Percentiles rank a stretch among this genome's conserved stretches.
These are phyloP conservation scores for Coriolopsis trogii DNA, from an alignment of 1,284 basidiomycete species.

Conservation along the genomic window DNA sequence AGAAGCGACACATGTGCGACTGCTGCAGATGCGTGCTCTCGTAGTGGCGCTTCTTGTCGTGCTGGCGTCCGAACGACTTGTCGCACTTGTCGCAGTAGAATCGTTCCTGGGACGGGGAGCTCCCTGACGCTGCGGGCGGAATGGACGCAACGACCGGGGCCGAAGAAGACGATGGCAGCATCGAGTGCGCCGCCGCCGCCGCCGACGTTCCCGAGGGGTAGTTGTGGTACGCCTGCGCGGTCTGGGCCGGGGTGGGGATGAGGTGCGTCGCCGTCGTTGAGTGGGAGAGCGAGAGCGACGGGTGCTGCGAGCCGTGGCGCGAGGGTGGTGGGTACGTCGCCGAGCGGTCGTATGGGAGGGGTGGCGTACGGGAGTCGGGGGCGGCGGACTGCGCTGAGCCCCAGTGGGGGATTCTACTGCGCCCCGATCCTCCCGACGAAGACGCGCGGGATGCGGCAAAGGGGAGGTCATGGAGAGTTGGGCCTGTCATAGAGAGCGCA, in stretches of 20 bases:
- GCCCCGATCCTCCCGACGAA: slow-evolving; percentile 3
- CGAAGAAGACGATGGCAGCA: slow-evolving; percentile 14
- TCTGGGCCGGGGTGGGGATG: slow-evolving; percentile 30
- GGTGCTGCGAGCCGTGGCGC: slow-evolving; percentile 16
- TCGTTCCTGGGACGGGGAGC: slow-evolving; percentile 42
- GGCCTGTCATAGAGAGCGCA: slow-evolving; percentile 16
- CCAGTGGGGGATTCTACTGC: slow-evolving; percentile 18
- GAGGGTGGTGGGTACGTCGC: slow-evolving; percentile 11
- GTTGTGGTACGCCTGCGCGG: slow-evolving; percentile 23
- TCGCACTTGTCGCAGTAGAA: slow-evolving; percentile 72
- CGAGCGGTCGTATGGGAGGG: slow-evolving; percentile 13
- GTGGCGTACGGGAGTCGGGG: slow-evolving; percentile 14
- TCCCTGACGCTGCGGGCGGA: slow-evolving; percentile 27
- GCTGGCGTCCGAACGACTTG: slow-evolving; percentile 74
- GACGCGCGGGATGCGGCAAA: slow-evolving; percentile 17
- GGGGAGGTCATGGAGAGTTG: slow-evolving; percentile 24
- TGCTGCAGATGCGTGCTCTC: slow-evolving; percentile 73
- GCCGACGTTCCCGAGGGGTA: slow-evolving; percentile 14
- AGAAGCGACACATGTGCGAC: slow-evolving; percentile 67
- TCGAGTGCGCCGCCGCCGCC: slow-evolving; percentile 12
- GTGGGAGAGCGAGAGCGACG: slow-evolving; percentile 21
- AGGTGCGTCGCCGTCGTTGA: slow-evolving; percentile 17
- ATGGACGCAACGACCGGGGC: slow-evolving; percentile 18
- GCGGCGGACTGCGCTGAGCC: neutral
- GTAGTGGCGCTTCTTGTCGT: slow-evolving; percentile 78